phyloP scores from a whole-genome alignment of 2,329 filamentous ascomycete genomes.

The Thermoascus crustaceus region DNA sequence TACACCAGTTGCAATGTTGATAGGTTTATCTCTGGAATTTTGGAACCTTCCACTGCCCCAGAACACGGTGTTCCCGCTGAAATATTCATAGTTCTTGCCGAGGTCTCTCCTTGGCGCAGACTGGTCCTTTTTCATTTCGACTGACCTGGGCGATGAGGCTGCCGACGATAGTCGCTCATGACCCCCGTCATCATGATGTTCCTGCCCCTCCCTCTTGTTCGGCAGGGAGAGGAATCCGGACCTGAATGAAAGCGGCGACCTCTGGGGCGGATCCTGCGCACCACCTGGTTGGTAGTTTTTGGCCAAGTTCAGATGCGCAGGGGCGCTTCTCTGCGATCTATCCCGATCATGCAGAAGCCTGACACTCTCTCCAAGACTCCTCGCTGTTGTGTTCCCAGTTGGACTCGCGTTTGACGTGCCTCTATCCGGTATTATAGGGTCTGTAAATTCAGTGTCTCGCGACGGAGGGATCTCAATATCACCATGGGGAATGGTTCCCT shows the following conservation, averaged over 20 bases:
- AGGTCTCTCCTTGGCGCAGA: constrained; percentile 32
- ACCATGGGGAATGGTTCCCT: constrained; percentile 25
- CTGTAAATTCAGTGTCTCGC: constrained; percentile 72
- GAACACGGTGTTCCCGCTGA: constrained; percentile 87
- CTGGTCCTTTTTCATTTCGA: constrained; percentile 37
- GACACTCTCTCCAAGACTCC: constrained; percentile 68
- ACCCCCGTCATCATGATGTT: constrained; percentile 53
- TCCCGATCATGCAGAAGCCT: constrained; percentile 60
- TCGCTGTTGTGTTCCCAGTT: constrained; percentile 48
- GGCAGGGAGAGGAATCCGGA: constrained; percentile 62
- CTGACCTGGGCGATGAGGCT: constrained; percentile 63
- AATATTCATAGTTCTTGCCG: constrained; percentile 82
- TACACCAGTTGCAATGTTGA: constrained; percentile 79
- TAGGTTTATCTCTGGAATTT: constrained; percentile 76
- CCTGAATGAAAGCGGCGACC: constrained; percentile 67
- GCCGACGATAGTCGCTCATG: constrained; percentile 79
- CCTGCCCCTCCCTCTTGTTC: constrained; percentile 44
- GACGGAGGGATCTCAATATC: constrained; percentile 58
- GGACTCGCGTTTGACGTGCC: constrained; percentile 68
- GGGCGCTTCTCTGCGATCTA: constrained; percentile 27
- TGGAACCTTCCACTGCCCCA: constrained; percentile 78
- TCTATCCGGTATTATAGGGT: constrained; percentile 62
- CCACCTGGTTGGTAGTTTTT: constrained; percentile 50
- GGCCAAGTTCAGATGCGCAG: constrained; percentile 50
- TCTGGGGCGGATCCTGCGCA: constrained; percentile 52